Evolutionary conservation across 2,329 filamentous ascomycete species (phyloP).

Genomic region (Talaromyces sp.): DNA sequence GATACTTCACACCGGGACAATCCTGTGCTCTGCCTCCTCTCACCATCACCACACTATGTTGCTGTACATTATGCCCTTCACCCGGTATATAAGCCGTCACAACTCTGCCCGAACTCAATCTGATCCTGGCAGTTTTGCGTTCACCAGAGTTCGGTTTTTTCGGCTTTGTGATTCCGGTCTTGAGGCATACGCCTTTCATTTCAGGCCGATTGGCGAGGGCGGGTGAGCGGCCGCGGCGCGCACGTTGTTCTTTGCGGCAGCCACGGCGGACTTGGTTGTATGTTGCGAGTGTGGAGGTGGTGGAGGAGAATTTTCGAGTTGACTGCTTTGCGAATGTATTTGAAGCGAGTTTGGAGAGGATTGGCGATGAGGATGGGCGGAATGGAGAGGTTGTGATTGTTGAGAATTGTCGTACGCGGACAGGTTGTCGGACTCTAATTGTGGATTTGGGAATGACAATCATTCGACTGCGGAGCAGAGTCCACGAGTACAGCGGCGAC

Average conservation of each 20-base stretch:
- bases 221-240: conserved; percentile 83
- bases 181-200: conserved; percentile 93
- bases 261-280: conserved; percentile 73
- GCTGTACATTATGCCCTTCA: conserved; percentile 96
- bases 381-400: conserved; percentile 20
- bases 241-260: conserved; percentile 73
- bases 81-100: conserved; percentile 94
- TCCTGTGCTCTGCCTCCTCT: conserved; percentile 89
- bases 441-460: conserved; percentile 5
- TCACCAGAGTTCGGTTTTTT: conserved; percentile 99
- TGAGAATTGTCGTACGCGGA: conserved; percentile 12
- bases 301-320: conserved; percentile 20
- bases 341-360: conserved; percentile 18
- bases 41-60: conserved; percentile 97
- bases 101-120: conserved; percentile 80
- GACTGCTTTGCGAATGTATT: conserved; percentile 29
- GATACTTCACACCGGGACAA: conserved; percentile 97
- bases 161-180: conserved; percentile 87
- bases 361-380: neutral
- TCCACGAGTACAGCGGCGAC: conserved; percentile 14
- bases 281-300: conserved; percentile 54
- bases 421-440: conserved; percentile 3
- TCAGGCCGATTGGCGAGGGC: conserved; percentile 73
- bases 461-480: conserved; percentile 3
- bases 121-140: conserved; percentile 88